phyloP scores from a whole-genome alignment of 2,329 filamentous ascomycete genomes.

The Sclerotinia glacialis region DNA sequence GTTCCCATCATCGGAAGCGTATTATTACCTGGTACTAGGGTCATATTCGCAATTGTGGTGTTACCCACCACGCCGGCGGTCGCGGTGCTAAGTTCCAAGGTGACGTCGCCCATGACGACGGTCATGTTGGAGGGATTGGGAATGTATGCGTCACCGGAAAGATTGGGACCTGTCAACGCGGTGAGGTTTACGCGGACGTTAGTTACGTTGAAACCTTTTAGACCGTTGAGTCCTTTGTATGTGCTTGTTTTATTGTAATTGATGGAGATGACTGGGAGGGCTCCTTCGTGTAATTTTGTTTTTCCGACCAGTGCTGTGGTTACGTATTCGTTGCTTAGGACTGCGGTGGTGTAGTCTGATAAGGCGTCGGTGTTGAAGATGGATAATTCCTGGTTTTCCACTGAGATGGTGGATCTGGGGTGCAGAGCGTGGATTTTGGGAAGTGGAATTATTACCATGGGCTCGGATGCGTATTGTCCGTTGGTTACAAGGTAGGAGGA shows the following conservation, averaged over 20 bases:
- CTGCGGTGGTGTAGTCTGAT: constrained; percentile 45
- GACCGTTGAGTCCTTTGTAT: constrained; percentile 58
- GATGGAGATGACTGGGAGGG: constrained; percentile 49
- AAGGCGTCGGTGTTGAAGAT: constrained; percentile 41
- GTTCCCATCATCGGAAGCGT: constrained; percentile 48
- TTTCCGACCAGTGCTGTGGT: constrained; percentile 50
- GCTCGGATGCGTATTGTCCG: constrained; percentile 35
- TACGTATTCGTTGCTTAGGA: constrained; percentile 50
- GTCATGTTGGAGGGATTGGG: constrained; percentile 60
- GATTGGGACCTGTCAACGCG: constrained; percentile 47
- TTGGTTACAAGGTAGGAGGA: constrained; percentile 47
- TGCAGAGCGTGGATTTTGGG: constrained; percentile 37
- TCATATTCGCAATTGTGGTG: constrained; percentile 49
- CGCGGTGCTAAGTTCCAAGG: constrained; percentile 47
- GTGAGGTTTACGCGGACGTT: constrained; percentile 47
- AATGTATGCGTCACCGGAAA: constrained; percentile 53
- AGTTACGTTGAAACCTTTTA: constrained; percentile 51
- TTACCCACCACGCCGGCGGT: constrained; percentile 48
- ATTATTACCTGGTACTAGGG: constrained; percentile 54
- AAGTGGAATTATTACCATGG: constrained; percentile 35
- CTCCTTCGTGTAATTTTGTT: constrained; percentile 50
- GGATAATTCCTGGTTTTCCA: constrained; percentile 47
- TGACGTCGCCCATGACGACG: constrained; percentile 56
- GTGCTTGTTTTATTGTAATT: constrained; percentile 55
- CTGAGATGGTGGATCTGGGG: constrained; percentile 41